Evolutionary conservation across 108 stramenopile genomes (phyloP).

Genomic region (Ochromonas danica): DNA sequence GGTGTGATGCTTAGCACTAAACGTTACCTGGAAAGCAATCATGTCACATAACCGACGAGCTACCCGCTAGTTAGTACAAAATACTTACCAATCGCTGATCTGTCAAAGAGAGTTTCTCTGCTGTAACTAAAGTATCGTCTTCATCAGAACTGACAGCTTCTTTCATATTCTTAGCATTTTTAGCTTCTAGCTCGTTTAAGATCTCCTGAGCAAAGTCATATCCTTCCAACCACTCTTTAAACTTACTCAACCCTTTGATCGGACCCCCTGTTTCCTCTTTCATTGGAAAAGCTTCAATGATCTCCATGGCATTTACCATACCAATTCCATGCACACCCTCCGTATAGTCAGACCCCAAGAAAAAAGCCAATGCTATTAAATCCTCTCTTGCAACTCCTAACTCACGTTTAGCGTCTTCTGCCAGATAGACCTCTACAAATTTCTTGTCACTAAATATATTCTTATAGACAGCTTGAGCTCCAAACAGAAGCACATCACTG

Average conservation of each 20-base stretch:
- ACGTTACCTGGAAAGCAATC: background rate
- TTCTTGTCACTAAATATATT: conserved; percentile 95
- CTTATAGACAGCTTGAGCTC: conserved; percentile 80
- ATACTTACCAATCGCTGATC: background rate
- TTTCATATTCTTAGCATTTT: conserved; percentile 33
- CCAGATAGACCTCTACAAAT: conserved; percentile 86
- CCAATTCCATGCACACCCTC: conserved; percentile 95
- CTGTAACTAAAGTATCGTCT: background rate
- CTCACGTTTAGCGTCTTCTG: conserved; percentile 74
- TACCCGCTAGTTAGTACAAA: background rate
- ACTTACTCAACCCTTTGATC: conserved; percentile 63
- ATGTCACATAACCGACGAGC: background rate
- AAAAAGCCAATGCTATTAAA: conserved; percentile 82
- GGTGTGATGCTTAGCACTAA: conserved; percentile 71
- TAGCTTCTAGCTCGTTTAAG: conserved; percentile 38
- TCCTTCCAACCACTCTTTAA: conserved; percentile 79
- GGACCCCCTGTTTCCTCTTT: conserved; percentile 64
- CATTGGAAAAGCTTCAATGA: conserved; percentile 72
- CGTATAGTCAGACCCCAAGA: conserved; percentile 96
- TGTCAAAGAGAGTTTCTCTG: background rate
- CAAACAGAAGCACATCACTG: conserved; percentile 95
- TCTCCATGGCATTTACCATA: conserved; percentile 97
- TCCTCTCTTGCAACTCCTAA: conserved; percentile 75
- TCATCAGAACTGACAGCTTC: background rate
- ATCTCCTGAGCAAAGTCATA: conserved; percentile 39